Conservation (phyloP, 2,329 filamentous ascomycete genomes). For the Alternaria incomplexa region DNA sequence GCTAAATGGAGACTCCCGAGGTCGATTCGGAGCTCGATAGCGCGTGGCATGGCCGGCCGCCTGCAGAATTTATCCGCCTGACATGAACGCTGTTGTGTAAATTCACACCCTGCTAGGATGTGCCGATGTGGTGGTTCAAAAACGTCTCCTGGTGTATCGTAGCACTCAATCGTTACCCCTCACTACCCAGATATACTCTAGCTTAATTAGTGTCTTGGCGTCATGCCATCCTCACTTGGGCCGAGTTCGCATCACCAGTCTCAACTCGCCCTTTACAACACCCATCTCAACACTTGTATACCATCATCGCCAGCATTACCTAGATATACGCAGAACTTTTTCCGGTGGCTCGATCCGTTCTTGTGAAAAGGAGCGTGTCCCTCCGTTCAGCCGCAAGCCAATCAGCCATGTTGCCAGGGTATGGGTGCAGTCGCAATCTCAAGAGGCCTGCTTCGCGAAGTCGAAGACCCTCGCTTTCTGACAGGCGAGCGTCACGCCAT, state of each 20-base stretch:
- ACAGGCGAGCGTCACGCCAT: background rate
- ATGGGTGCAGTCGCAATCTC: background rate
- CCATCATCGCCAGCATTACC: background rate
- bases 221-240: background rate
- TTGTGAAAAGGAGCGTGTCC: background rate
- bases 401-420: background rate
- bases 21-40: background rate
- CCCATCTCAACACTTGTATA: background rate
- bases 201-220: background rate
- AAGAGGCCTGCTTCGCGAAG: background rate
- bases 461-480: background rate
- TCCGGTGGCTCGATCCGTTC: background rate
- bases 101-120: no score
- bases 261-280: background rate
- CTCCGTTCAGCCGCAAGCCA: background rate
- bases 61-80: background rate
- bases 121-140: background rate
- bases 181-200: background rate
- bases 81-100: background rate
- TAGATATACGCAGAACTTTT: background rate
- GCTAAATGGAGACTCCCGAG: background rate
- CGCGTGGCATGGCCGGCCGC: background rate
- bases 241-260: background rate
- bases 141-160: background rate
- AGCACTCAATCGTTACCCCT: background rate